phyloP scores from a whole-genome alignment of 441 rosid species.

The Aleurites moluccanus region DNA sequence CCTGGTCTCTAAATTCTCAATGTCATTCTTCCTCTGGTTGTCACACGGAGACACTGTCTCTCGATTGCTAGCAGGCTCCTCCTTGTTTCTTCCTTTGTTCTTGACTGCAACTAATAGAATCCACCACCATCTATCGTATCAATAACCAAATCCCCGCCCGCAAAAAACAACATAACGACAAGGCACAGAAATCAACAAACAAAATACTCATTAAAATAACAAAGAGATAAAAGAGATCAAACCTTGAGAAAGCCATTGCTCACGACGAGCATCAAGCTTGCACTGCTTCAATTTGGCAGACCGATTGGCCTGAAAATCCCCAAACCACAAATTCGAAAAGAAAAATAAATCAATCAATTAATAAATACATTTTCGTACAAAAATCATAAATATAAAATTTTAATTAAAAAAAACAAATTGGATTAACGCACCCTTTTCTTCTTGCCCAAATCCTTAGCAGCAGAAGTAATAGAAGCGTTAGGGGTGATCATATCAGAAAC shows the following conservation, averaged over 20 bases:
- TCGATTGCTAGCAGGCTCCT: constrained; percentile 32
- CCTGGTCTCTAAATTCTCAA: constrained; percentile 44
- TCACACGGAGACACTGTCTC: constrained; percentile 8
- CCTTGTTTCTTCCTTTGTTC: constrained; percentile 46
- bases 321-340: not conserved
- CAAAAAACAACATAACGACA: not conserved
- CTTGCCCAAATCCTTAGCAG: constrained; percentile 56
- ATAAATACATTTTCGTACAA: not conserved
- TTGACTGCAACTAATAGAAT: constrained; percentile 45
- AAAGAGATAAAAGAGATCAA: constrained; percentile 5
- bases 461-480: constrained; percentile 43
- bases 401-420: not conserved
- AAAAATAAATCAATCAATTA: constrained; percentile 1
- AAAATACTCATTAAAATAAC: not conserved
- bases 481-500: constrained; percentile 62
- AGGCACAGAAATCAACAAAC: not conserved
- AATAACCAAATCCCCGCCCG: not conserved
- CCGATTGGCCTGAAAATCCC: constrained; percentile 62
- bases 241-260: constrained; percentile 99
- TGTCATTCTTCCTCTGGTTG: constrained; percentile 33
- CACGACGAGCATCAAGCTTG: constrained; percentile 93
- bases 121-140: constrained; percentile 17
- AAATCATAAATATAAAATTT: not conserved
- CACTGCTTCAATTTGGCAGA: constrained; percentile 93
- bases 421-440: constrained; percentile 65